Conservation (phyloP, 345 rosid species). For the Laguncularia racemosa region DNA sequence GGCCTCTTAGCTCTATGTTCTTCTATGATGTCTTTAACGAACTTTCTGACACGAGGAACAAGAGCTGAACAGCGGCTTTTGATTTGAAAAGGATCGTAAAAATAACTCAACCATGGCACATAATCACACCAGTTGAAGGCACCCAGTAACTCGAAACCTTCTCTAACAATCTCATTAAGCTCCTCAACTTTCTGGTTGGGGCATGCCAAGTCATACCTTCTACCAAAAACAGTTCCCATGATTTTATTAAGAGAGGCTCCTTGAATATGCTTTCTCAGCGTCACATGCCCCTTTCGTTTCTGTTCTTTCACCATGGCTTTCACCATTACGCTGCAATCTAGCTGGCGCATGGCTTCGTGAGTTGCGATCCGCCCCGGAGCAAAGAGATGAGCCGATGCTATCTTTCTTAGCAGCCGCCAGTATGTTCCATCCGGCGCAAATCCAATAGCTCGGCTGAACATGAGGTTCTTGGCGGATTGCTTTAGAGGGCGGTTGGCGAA, state of each 20-base stretch:
- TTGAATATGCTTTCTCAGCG: constrained; percentile 36
- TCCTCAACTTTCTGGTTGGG: constrained; percentile 16
- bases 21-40: constrained; percentile 27
- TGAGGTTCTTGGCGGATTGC: constrained; percentile 31
- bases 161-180: constrained; percentile 31
- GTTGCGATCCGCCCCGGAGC: constrained; percentile 35
- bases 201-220: constrained; percentile 19
- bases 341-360: constrained; percentile 33
- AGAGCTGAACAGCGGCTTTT: constrained; percentile 32
- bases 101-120: constrained; percentile 36
- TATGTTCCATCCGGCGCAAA: constrained; percentile 43
- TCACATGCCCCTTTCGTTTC: constrained; percentile 13
- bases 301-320: constrained; percentile 18
- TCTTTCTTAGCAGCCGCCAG: constrained; percentile 38
- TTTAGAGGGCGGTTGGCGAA: constrained; percentile 40
- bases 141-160: constrained; percentile 51
- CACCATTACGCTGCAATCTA: constrained; percentile 27
- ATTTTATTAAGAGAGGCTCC: constrained; percentile 42
- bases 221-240: constrained; percentile 52
- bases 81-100: constrained; percentile 38
- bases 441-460: constrained; percentile 60
- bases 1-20: constrained; percentile 17
- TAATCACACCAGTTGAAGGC: constrained; percentile 59
- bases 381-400: constrained; percentile 41
- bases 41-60: constrained; percentile 38